Evolutionary conservation across 1,284 basidiomycete species (phyloP).

Genomic region (Pterulicium gracile): DNA sequence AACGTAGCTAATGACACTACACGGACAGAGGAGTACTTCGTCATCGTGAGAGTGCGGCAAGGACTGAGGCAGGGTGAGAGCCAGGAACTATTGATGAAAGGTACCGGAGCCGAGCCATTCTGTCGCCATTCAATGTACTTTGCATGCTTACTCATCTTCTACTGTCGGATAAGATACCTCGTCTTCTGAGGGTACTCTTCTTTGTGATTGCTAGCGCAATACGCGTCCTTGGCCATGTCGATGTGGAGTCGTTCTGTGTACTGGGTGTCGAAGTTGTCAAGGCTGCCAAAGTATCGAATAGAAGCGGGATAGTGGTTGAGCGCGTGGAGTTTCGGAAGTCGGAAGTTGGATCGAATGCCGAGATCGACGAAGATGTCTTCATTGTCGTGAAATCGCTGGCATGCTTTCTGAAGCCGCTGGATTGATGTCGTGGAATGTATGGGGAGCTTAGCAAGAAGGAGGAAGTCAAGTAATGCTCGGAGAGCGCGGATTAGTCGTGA

Average conservation of each 20-base stretch:
- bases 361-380: slow-evolving; percentile 9
- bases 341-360: slow-evolving; percentile 10
- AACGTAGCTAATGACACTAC: too few relatives aligned
- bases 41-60: too few relatives aligned
- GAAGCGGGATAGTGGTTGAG: slow-evolving; percentile 9
- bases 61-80: too few relatives aligned
- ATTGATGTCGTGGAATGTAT: slow-evolving; percentile 10
- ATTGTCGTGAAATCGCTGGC: not conserved
- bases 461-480: slow-evolving; percentile 18
- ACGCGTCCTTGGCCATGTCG: slow-evolving; percentile 19
- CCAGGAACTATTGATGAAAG: too few relatives aligned
- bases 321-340: slow-evolving; percentile 15
- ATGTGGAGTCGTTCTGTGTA: slow-evolving; percentile 16
- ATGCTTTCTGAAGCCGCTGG: not conserved
- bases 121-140: too few relatives aligned
- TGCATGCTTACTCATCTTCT: too few relatives aligned
- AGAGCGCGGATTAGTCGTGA: too few relatives aligned
- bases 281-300: slow-evolving; percentile 8
- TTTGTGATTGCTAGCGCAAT: slow-evolving; percentile 15
- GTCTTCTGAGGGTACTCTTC: slow-evolving; percentile 23
- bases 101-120: too few relatives aligned
- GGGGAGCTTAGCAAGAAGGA: slow-evolving; percentile 17
- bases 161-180: slow-evolving; percentile 18
- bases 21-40: too few relatives aligned
- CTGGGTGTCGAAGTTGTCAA: slow-evolving; percentile 10